A percentile compares a stretch with the other conserved stretches of the same genome.
phyloP scores from a whole-genome alignment of 495 filamentous ascomycete species.

The Bombardia bombarda region DNA sequence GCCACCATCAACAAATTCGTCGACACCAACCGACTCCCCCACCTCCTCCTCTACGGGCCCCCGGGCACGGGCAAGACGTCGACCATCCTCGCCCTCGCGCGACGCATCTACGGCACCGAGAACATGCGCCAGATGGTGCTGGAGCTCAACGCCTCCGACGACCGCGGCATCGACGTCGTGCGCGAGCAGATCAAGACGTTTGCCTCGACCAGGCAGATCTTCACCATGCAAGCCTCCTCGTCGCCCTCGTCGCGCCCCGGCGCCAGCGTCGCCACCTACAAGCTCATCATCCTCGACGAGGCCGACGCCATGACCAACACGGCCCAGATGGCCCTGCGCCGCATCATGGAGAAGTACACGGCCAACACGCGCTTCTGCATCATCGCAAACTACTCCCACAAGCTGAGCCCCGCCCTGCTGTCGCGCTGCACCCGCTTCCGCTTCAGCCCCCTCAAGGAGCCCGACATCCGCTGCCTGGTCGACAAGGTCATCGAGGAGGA shows the following conservation, averaged over 20 bases:
- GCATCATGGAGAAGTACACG: conserved; percentile 99
- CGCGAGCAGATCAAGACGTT: conserved; percentile 99
- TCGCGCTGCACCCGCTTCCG: conserved; percentile 92
- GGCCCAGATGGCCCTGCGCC: conserved; percentile 90
- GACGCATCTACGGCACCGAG: conserved; percentile 82
- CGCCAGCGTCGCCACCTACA: conserved; percentile 63
- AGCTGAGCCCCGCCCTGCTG: conserved; percentile 88
- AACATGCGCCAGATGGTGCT: conserved; percentile 98
- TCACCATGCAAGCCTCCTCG: conserved; percentile 31
- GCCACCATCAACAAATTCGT: conserved; percentile 96
- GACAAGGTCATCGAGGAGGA: conserved; percentile 89
- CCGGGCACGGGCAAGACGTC: conserved; percentile 97
- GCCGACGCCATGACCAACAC: conserved; percentile 97
- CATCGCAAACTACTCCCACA: conserved; percentile 99
- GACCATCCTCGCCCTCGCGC: conserved; percentile 82
- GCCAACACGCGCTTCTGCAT: conserved; percentile 97
- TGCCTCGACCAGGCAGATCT: conserved; percentile 64
- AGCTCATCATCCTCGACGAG: conserved; percentile 96
- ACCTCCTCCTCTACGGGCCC: conserved; percentile 96
- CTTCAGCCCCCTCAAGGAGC: conserved; percentile 86
- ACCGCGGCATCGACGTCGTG: conserved; percentile 96
- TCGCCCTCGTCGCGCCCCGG: conserved; percentile 20
- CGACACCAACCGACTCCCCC: conserved; percentile 83
- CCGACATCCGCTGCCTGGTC: conserved; percentile 72
- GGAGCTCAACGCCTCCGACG: conserved; percentile 93